phyloP scores from a whole-genome alignment of 2,329 filamentous ascomycete species.

The Fusarium sp. region DNA sequence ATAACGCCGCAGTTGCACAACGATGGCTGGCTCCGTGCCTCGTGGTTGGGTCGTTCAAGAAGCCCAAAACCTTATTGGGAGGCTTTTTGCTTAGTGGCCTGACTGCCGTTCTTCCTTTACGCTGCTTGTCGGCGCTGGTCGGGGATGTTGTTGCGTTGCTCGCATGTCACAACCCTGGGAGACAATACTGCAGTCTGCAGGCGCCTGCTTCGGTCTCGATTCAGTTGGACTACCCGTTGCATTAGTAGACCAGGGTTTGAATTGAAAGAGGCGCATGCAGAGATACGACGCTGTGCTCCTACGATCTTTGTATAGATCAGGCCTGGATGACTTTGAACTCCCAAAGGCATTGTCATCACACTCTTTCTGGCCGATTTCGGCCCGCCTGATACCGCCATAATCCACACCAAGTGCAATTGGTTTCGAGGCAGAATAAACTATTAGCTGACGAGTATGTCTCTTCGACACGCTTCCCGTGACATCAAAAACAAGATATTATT shows the following conservation, averaged over 20 bases:
- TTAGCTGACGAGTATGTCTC: neutral
- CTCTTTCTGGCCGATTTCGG: neutral
- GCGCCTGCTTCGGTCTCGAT: constrained; percentile 31
- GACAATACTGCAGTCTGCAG: constrained; percentile 29
- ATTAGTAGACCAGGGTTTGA: constrained; percentile 16
- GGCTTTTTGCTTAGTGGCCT: constrained; percentile 6
- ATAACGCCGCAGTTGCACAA: neutral
- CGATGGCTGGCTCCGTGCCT: constrained; percentile 1
- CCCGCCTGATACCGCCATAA: neutral
- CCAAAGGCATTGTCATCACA: neutral
- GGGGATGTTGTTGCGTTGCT: neutral
- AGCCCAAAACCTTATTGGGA: constrained; percentile 5
- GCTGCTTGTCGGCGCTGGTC: constrained; percentile 9
- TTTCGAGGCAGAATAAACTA: neutral
- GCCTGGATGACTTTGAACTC: neutral
- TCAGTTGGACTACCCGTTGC: constrained; percentile 30
- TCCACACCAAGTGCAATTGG: neutral
- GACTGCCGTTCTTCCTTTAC: constrained; percentile 7
- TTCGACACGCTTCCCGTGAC: neutral
- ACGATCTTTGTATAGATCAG: constrained; percentile 19
- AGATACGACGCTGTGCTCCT: constrained; percentile 1
- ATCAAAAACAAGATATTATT: neutral
- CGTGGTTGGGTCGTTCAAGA: constrained; percentile 6
- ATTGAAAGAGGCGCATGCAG: constrained; percentile 5
- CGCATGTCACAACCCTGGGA: constrained; percentile 6